A percentile compares a stretch with the other conserved stretches of the same genome.
Evolutionary conservation across 306 rosid species (phyloP).

Genomic region (Delonix regia): DNA sequence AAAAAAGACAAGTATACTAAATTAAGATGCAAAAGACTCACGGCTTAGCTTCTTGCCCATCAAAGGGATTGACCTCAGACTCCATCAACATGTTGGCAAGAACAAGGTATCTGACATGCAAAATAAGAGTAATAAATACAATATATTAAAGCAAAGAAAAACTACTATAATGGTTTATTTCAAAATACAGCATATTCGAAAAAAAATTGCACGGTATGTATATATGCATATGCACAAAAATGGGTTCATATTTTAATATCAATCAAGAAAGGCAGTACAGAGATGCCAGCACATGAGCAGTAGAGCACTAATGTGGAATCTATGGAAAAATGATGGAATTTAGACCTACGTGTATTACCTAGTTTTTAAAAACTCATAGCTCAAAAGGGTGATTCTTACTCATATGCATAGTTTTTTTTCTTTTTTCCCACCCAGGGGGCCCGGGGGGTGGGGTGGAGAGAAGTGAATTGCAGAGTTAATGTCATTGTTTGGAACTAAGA

Average conservation of each 20-base stretch:
- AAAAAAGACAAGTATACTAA: background rate
- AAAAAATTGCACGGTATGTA: background rate
- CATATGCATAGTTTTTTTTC: slow-evolving; percentile 5
- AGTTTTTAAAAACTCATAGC: background rate
- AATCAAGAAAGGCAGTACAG: background rate
- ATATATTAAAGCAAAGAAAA: background rate
- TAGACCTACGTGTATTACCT: background rate
- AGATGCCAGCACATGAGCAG: background rate
- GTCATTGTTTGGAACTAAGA: slow-evolving; percentile 25
- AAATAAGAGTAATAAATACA: slow-evolving; percentile 12
- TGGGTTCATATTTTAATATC: background rate
- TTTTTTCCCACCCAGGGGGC: background rate
- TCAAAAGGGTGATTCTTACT: slow-evolving; percentile 24
- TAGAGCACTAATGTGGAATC: slow-evolving; percentile 3
- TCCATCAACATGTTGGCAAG: slow-evolving; percentile 82
- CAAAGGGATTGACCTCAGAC: slow-evolving; percentile 68
- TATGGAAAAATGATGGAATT: slow-evolving; percentile 23
- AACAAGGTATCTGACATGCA: slow-evolving; percentile 69
- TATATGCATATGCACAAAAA: background rate
- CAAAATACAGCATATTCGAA: background rate
- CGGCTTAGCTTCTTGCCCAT: slow-evolving; percentile 68
- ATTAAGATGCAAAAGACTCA: slow-evolving; percentile 35
- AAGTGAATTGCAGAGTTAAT: slow-evolving; percentile 6
- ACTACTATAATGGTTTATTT: background rate
- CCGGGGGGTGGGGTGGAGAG: no score